Evolutionary conservation across 1,284 basidiomycete species (phyloP).

Genomic region (Marasmius sp.): DNA sequence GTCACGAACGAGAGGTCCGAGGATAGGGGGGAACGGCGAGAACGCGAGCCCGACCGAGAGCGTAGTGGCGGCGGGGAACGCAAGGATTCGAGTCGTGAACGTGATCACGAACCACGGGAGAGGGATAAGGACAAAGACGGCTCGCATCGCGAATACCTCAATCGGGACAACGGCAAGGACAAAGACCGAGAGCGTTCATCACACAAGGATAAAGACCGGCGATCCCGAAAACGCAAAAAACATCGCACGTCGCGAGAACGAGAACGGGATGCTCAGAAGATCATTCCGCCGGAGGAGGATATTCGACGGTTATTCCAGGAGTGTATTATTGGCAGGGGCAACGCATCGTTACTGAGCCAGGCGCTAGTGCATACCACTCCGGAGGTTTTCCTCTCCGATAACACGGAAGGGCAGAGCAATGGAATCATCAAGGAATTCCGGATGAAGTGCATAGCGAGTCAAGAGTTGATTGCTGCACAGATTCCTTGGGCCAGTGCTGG

Average conservation of each 20-base stretch:
- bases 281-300: slow-evolving; percentile 76
- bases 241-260: slow-evolving; percentile 28
- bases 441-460: slow-evolving; percentile 65
- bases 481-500: slow-evolving; percentile 79
- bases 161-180: background rate
- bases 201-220: background rate
- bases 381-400: slow-evolving; percentile 47
- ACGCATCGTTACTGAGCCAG: slow-evolving; percentile 66
- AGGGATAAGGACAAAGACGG: no score
- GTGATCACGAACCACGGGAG: slow-evolving; percentile 1
- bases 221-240: slow-evolving; percentile 18
- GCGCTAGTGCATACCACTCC: slow-evolving; percentile 64
- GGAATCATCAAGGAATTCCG: slow-evolving; percentile 77
- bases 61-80: background rate
- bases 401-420: slow-evolving; percentile 27
- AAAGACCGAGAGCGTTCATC: slow-evolving; percentile 4
- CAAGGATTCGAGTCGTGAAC: background rate
- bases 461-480: slow-evolving; percentile 72
- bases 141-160: background rate
- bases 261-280: slow-evolving; percentile 21
- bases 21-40: slow-evolving; percentile 1
- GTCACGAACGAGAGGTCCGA: background rate
- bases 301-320: slow-evolving; percentile 77
- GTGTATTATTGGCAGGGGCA: slow-evolving; percentile 73
- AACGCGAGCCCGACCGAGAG: slow-evolving; percentile 2